Percentiles rank a stretch among this genome's conserved stretches.
These are phyloP conservation scores for Skeletonema marinoi DNA, from an alignment of 108 stramenopile species.

Conservation along the genomic window DNA sequence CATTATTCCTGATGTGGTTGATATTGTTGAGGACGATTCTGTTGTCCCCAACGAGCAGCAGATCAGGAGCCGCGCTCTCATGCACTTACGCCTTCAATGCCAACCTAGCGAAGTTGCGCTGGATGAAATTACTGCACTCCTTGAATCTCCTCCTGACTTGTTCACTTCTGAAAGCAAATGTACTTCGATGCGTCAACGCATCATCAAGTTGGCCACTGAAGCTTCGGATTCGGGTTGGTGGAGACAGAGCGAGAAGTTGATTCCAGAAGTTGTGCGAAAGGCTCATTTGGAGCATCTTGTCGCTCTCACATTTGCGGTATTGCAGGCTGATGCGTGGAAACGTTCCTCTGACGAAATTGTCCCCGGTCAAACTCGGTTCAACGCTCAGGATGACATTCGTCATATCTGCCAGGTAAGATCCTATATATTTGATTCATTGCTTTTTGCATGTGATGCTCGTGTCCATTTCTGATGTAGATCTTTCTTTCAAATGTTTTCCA, in stretches of 20 bases:
- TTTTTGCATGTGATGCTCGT: not conserved
- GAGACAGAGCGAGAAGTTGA: not conserved
- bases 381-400: not conserved
- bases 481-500: not conserved
- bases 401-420: not conserved
- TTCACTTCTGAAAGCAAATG: not conserved
- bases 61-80: not conserved
- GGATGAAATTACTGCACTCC: not conserved
- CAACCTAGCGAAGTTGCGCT: not conserved
- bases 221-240: not conserved
- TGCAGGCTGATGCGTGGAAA: not conserved
- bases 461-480: not conserved
- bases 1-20: not conserved
- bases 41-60: not conserved
- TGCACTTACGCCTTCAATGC: not conserved
- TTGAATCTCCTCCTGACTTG: not conserved
- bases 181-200: not conserved
- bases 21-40: not conserved
- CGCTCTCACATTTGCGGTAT: not conserved
- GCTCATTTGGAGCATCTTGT: not conserved
- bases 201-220: not conserved
- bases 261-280: too few relatives aligned
- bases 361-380: not conserved
- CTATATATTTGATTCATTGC: not conserved
- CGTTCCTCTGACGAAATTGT: not conserved